Evolutionary conservation across 805 yeast genomes (phyloP), one percentile per base, ranked within the genome.

Genomic region (Kodamaea nitidulidarum): DNA sequence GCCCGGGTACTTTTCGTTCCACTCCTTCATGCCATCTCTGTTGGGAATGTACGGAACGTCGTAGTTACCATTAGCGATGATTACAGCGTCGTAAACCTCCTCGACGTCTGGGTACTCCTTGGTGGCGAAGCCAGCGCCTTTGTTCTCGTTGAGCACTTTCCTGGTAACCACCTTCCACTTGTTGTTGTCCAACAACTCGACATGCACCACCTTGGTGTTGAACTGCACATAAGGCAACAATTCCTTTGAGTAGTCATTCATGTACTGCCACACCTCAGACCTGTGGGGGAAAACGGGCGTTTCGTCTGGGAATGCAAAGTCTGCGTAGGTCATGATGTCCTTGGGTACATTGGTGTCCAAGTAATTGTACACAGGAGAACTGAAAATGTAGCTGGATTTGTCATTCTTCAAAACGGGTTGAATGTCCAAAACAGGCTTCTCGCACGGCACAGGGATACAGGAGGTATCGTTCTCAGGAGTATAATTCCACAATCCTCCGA

Each of bases 401-500:
- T 41, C 43, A 11, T 47, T 41, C 10, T 39, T 38, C 35, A 12
- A 41, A 8, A 44, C 36, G 10, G 48, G 44, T 30, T 38, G 41
- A n/a, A 41, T 39, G 18, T 40, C 50, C 28, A 44, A 40, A 10
- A 46, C 47, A 14, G 55, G 54, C 25, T 51, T 48, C 20, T 49
- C 48, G 25, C 57, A 42, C 2, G 54, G 57, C n/a, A 50, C 48
- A 2, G 47, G 51, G 25, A 54, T 42, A 14, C 38, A 32, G 28
- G 40, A 54, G 32, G 51, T 48, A n/a, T 46, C 63, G 15, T 50
- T 49, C 25, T 42, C 46, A 39, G 55, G 65, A 40, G 65, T 70
- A 51, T 76, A 82, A 53, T 78, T 75, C 96, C 96, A 87, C 7
- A 86, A 63, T 0, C 96, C 96, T 10, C 95, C 95, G n/a, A 74